Base-by-base conservation (phyloP, 2,329 filamentous ascomycete species). In the Xylariomycetidae sp. region DNA sequence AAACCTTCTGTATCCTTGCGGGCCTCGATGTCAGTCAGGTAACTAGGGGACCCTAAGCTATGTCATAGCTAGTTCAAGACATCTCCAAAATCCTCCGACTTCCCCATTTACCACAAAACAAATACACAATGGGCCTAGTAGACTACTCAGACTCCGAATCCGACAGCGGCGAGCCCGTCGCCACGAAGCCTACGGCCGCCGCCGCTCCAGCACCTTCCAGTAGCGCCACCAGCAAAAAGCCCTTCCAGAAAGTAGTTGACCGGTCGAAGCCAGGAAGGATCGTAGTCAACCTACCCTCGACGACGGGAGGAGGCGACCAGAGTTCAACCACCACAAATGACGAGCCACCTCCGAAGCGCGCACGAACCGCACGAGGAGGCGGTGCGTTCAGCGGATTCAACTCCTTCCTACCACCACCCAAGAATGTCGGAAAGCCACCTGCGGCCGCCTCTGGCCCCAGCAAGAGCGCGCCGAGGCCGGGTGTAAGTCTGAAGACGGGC, bases 121-220 rank as follows among this genome's bases (percentile, higher is more conserved):
- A 23, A 23, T n/a, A 23, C 20, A 23, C 20, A n/a, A 92, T 92
- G 85, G 81, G 75, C 11, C 69, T 94, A 18, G 86, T 92, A 46
- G 80, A 83, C 41, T 94, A 94, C 51, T 89, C 86, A 4, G 87
- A 89, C 56, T 92, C 82, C 1, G 82, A 84, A 29, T 88, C 81
- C 10, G 83, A 84, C 34, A 69, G 70, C 12, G 82, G n/a, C n/a
- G n/a, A 85, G 34, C 39, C 61, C 23, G 58, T 60, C 36, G 38
- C 50, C 74, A 17, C 39, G n/a, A 28, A 29, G 15, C 27, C 40
- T 8, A 32, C 35, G 14, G 26, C 46, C 13, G 25, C 44, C 8
- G 31, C 41, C 5, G 32, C 43, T 26, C 11, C 26, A 16, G 27
- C 31, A 16, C 17, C 42, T 20, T 35, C 33, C 25, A 25, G 38